Evolutionary conservation across 306 rosid genomes (phyloP).

Genomic region (Hippophae tibetana): DNA sequence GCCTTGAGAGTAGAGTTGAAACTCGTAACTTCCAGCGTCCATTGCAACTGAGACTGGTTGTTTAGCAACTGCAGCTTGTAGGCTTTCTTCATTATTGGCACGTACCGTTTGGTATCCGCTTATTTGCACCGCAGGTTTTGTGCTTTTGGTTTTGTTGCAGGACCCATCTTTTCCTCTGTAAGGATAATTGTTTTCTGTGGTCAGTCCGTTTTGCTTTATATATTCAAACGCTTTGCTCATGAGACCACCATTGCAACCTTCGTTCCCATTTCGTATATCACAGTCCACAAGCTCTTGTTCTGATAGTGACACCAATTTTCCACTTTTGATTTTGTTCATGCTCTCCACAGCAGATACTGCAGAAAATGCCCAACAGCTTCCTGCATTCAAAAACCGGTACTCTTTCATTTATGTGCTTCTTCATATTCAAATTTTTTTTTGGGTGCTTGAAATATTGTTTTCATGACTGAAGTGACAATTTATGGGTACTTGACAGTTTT

Average conservation of each 20-base stretch:
- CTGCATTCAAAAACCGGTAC: conserved; percentile 28
- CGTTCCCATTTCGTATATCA: conserved; percentile 31
- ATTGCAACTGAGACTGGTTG: conserved; percentile 66
- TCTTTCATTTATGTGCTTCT: background rate
- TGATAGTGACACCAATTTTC: conserved; percentile 47
- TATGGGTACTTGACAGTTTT: too few relatives aligned
- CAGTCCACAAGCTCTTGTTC: conserved; percentile 71
- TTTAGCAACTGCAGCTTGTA: conserved; percentile 35
- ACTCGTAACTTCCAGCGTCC: conserved; percentile 40
- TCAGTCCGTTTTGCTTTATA: conserved; percentile 33
- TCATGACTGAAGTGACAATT: too few relatives aligned
- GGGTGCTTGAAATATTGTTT: too few relatives aligned
- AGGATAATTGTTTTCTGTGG: conserved; percentile 41
- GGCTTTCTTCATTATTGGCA: too few relatives aligned
- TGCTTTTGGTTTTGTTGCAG: conserved; percentile 29
- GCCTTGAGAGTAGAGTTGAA: conserved; percentile 56
- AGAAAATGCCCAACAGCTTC: conserved; percentile 85
- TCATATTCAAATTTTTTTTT: background rate
- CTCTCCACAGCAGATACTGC: conserved; percentile 78
- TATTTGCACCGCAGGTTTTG: conserved; percentile 21
- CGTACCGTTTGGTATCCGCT: conserved; percentile 31
- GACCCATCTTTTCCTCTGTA: conserved; percentile 29
- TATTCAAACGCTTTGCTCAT: conserved; percentile 56
- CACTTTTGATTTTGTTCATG: conserved; percentile 50
- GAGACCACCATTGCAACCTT: conserved; percentile 59